These are phyloP conservation scores for Kappamyces sp. DNA, from an alignment of 192 early-diverging fungal genomes.

Conservation along the genomic window DNA sequence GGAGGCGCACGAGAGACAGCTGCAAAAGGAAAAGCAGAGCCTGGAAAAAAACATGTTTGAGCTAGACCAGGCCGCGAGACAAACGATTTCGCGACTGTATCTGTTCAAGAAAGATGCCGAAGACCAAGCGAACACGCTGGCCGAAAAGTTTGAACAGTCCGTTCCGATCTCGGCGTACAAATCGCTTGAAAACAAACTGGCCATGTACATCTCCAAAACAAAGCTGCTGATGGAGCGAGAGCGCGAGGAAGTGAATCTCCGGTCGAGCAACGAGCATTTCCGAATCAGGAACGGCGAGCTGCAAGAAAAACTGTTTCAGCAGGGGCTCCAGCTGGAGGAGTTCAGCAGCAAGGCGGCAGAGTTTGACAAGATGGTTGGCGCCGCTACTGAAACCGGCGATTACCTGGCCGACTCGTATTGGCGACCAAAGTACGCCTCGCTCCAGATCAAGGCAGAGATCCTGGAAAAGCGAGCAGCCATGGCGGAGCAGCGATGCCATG, in stretches of 20 bases:
- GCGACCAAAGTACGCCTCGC: slow-evolving; percentile 4
- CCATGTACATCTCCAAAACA: slow-evolving; percentile 30
- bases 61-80: slow-evolving; percentile 30
- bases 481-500: slow-evolving; percentile 33
- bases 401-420: slow-evolving; percentile 5
- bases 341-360: background rate
- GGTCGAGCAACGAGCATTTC: slow-evolving; percentile 11
- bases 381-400: slow-evolving; percentile 4
- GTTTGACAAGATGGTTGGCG: slow-evolving; percentile 2
- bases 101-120: slow-evolving; percentile 17
- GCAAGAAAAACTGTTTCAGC: slow-evolving; percentile 10
- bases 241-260: slow-evolving; percentile 25
- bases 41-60: slow-evolving; percentile 26
- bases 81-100: slow-evolving; percentile 29
- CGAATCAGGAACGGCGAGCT: slow-evolving; percentile 6
- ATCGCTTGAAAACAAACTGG: slow-evolving; percentile 24
- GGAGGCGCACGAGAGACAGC: slow-evolving; percentile 22
- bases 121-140: slow-evolving; percentile 11
- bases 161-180: slow-evolving; percentile 28
- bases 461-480: slow-evolving; percentile 32
- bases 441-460: slow-evolving; percentile 35
- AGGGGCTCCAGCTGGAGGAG: slow-evolving; percentile 18
- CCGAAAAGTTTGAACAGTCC: slow-evolving; percentile 19
- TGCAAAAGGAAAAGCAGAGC: slow-evolving; percentile 31
- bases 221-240: slow-evolving; percentile 35